Evolutionary conservation across 768 basidiomycete species (phyloP).

Genomic region (Leccinum disarticulatum): DNA sequence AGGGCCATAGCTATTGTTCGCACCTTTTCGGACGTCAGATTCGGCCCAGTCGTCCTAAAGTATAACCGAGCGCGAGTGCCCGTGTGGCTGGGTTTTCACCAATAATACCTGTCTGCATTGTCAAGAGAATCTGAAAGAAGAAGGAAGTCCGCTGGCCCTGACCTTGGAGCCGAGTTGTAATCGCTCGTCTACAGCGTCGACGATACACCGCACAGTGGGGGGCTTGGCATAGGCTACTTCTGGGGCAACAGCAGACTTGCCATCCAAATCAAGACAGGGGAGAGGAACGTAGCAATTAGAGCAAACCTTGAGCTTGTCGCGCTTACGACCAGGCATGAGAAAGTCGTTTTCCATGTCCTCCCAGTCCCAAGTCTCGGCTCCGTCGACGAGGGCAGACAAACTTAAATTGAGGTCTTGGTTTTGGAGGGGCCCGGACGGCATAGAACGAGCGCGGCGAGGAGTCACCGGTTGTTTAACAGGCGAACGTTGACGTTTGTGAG

Average conservation of each 20-base stretch:
- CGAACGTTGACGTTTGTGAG: constrained; percentile 14
- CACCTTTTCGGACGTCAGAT: constrained; percentile 62
- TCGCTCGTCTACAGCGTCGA: constrained; percentile 46
- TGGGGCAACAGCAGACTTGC: constrained; percentile 15
- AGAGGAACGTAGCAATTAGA: not conserved
- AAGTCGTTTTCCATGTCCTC: constrained; percentile 52
- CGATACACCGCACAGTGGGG: constrained; percentile 55
- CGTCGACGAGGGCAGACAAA: constrained; percentile 52
- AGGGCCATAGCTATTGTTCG: constrained; percentile 13
- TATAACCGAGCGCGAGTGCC: constrained; percentile 48
- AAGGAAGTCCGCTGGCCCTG: not conserved
- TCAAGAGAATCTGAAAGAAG: not conserved
- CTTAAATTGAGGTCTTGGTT: constrained; percentile 38
- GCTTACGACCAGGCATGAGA: constrained; percentile 45
- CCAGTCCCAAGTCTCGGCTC: constrained; percentile 72
- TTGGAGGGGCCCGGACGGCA: not conserved
- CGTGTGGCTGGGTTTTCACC: constrained; percentile 43
- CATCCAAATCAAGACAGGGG: constrained; percentile 3
- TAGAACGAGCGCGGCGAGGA: constrained; percentile 13
- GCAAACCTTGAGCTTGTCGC: constrained; percentile 20
- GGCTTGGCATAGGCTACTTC: constrained; percentile 29
- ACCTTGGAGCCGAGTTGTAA: constrained; percentile 27
- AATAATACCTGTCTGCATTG: constrained; percentile 43
- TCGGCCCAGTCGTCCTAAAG: constrained; percentile 79
- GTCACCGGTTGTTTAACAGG: constrained; percentile 18